phyloP scores from a whole-genome alignment of 1,139 yeast species.

The Hanseniaspora sp. region DNA sequence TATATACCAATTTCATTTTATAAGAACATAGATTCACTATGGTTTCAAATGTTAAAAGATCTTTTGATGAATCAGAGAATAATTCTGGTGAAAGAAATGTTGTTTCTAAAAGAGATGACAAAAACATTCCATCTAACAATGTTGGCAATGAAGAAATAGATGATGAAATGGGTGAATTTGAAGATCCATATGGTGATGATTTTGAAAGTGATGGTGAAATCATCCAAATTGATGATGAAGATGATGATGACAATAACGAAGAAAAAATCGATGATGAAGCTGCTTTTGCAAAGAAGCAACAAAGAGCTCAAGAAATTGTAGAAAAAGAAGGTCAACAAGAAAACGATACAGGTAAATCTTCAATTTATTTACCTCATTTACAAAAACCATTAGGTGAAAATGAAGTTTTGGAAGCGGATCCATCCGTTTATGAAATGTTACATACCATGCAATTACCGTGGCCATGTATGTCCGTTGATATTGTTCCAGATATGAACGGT shows the following conservation, averaged over 20 bases:
- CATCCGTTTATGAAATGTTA: constrained; percentile 88
- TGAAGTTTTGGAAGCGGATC: constrained; percentile 94
- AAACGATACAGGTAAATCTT: constrained; percentile 26
- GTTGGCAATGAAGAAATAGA: constrained; percentile 32
- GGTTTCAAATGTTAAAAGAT: constrained; percentile 34
- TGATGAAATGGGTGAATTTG: constrained; percentile 77
- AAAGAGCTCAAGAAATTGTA: constrained; percentile 31
- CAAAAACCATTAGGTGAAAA: constrained; percentile 88
- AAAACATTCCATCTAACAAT: constrained; percentile 29
- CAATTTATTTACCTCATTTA: constrained; percentile 71
- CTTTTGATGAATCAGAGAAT: constrained; percentile 34
- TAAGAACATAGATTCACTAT: neutral
- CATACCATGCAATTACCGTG: constrained; percentile 91
- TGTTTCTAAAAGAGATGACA: constrained; percentile 31
- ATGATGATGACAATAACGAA: constrained; percentile 48
- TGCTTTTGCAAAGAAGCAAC: constrained; percentile 24
- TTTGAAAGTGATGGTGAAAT: constrained; percentile 88
- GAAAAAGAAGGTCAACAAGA: constrained; percentile 29
- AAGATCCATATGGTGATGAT: constrained; percentile 91
- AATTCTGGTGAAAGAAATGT: constrained; percentile 28
- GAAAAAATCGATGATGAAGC: constrained; percentile 22
- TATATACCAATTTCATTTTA: no score
- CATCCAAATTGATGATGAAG: constrained; percentile 62
- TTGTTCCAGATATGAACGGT: constrained; percentile 78
- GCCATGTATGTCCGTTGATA: constrained; percentile 90